phyloP scores from a whole-genome alignment of 108 stramenopile genomes.

The Cyclotella sp. region DNA sequence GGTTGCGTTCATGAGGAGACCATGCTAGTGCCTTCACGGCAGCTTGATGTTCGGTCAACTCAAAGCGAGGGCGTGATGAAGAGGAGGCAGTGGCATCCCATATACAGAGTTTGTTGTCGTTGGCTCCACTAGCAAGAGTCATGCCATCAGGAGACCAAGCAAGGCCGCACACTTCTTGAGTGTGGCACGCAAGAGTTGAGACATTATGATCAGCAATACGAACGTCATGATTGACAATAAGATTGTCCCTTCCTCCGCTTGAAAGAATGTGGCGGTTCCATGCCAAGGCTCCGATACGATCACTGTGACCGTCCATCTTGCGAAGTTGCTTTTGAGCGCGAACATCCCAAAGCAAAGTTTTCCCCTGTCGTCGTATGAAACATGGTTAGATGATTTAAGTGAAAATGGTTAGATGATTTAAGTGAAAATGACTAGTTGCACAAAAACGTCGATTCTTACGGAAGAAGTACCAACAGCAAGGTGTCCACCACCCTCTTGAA shows the following conservation, averaged over 20 bases:
- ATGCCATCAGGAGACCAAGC: constrained; percentile 96
- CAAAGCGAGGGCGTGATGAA: constrained; percentile 61
- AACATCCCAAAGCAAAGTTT: constrained; percentile 91
- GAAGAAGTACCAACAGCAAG: constrained; percentile 93
- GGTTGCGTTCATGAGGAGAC: constrained; percentile 96
- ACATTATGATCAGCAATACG: constrained; percentile 90
- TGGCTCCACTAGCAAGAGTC: constrained; percentile 94
- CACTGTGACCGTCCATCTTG: constrained; percentile 95
- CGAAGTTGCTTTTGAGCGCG: constrained; percentile 88
- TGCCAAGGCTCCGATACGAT: constrained; percentile 92
- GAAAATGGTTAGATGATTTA: neutral
- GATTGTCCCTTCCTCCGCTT: constrained; percentile 90
- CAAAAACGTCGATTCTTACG: constrained; percentile 32
- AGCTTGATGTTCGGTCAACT: constrained; percentile 94
- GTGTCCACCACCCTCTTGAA: constrained; percentile 77
- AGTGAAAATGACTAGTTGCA: neutral
- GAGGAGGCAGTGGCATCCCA: constrained; percentile 89
- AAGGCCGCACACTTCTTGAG: constrained; percentile 98
- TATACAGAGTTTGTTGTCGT: constrained; percentile 98
- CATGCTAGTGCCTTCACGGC: constrained; percentile 99
- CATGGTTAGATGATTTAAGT: neutral
- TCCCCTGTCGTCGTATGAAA: constrained; percentile 28
- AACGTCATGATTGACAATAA: constrained; percentile 97
- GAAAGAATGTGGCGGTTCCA: constrained; percentile 97
- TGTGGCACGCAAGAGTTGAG: constrained; percentile 78